These are phyloP conservation scores for Fusarium longipes DNA, from an alignment of 2,329 filamentous ascomycete genomes.

Conservation along the genomic window DNA sequence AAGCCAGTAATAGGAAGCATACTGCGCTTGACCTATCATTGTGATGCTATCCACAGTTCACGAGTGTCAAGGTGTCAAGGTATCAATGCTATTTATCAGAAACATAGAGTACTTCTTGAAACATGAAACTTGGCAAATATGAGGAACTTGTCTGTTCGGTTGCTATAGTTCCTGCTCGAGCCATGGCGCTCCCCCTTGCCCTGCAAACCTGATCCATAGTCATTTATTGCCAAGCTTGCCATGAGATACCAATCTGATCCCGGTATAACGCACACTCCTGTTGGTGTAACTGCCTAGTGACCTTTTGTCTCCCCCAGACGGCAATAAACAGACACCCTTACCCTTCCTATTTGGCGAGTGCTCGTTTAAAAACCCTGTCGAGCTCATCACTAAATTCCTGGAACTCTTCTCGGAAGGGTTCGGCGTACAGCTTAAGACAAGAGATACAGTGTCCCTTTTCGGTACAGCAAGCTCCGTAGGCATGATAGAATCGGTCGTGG, in stretches of 20 bases:
- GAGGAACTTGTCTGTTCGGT: neutral
- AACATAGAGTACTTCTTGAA: too few relatives aligned
- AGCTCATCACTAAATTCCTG: neutral
- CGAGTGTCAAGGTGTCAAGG: too few relatives aligned
- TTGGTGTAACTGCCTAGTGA: neutral
- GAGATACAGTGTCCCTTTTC: neutral
- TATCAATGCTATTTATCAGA: too few relatives aligned
- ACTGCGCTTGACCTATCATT: too few relatives aligned
- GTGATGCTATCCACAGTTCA: too few relatives aligned
- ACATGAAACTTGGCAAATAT: neutral
- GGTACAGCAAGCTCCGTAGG: conserved; percentile 7
- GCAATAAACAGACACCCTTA: neutral
- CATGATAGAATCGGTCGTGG: neutral
- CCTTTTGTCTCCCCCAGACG: neutral
- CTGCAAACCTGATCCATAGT: neutral
- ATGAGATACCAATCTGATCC: neutral
- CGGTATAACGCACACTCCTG: neutral
- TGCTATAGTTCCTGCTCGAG: neutral
- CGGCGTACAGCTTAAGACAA: neutral
- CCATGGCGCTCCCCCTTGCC: neutral
- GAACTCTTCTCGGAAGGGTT: neutral
- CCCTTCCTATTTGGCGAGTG: neutral
- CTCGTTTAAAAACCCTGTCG: neutral
- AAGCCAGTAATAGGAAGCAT: too few relatives aligned
- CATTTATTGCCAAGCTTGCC: neutral